Conservation (phyloP, 2,329 filamentous ascomycete species). For the Penicillium sp. region DNA sequence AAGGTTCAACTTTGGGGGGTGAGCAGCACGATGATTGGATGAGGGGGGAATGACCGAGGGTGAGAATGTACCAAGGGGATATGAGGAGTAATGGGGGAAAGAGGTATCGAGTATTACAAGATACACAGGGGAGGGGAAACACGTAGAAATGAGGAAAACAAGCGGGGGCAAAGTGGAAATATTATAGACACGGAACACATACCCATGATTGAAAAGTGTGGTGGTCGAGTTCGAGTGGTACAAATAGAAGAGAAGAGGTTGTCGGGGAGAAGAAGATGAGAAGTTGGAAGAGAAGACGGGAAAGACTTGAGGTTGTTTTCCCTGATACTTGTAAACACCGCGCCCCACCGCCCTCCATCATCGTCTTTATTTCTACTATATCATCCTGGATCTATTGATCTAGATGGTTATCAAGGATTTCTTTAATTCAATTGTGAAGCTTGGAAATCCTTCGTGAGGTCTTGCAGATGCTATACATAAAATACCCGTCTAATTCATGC, state of each 20-base stretch:
- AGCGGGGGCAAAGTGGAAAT: background rate
- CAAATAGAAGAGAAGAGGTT: background rate
- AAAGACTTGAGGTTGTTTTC: slow-evolving; percentile 1
- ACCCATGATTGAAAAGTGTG: background rate
- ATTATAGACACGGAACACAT: background rate
- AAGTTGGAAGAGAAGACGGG: background rate
- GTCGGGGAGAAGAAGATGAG: background rate
- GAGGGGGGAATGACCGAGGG: slow-evolving; percentile 18
- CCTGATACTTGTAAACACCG: slow-evolving; percentile 1
- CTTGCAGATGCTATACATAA: background rate
- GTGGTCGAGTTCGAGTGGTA: background rate
- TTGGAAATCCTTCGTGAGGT: background rate
- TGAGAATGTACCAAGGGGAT: slow-evolving; percentile 24
- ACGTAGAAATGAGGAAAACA: background rate
- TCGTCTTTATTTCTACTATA: too few species aligned
- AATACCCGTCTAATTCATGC: background rate
- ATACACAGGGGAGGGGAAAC: slow-evolving; percentile 13
- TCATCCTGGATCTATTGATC: background rate
- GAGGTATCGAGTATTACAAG: slow-evolving; percentile 18
- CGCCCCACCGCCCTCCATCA: background rate
- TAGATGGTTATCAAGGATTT: background rate
- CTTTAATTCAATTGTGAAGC: background rate
- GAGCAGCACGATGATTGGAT: slow-evolving; percentile 19
- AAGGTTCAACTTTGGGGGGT: slow-evolving; percentile 19
- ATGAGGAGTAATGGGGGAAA: slow-evolving; percentile 6